phyloP scores from a whole-genome alignment of 768 basidiomycete species.

The Pisolithus tinctorius region DNA sequence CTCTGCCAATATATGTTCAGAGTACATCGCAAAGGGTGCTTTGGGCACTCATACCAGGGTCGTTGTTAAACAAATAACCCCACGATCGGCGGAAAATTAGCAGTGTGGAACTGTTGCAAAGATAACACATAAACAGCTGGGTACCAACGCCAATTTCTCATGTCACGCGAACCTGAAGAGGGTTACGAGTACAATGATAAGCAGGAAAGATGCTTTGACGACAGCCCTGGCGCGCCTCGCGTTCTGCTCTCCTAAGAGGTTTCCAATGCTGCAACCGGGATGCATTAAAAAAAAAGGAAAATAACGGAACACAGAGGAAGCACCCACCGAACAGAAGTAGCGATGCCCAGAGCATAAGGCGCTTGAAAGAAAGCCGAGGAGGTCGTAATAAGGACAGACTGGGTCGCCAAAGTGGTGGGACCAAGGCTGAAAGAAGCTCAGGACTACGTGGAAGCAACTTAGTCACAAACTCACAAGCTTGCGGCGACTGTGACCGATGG shows the following conservation, averaged over 20 bases:
- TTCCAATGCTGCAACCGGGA: slow-evolving; percentile 59
- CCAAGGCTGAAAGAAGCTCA: slow-evolving; percentile 53
- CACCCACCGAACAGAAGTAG: slow-evolving; percentile 73
- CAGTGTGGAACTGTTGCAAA: slow-evolving; percentile 40
- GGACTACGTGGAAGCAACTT: not conserved
- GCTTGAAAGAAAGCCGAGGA: slow-evolving; percentile 72
- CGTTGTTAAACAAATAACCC: slow-evolving; percentile 72
- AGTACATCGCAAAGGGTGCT: no score
- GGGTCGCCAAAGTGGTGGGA: slow-evolving; percentile 75
- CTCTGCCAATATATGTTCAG: slow-evolving; percentile 6
- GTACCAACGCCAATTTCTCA: not conserved
- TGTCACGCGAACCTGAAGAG: slow-evolving; percentile 47
- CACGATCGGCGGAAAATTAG: slow-evolving; percentile 56
- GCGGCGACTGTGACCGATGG: slow-evolving; percentile 37
- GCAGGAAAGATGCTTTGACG: slow-evolving; percentile 55
- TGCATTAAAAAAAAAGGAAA: not conserved
- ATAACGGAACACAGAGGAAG: not conserved
- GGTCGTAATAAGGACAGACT: slow-evolving; percentile 65
- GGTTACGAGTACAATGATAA: slow-evolving; percentile 53
- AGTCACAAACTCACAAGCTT: slow-evolving; percentile 35
- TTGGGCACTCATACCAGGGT: slow-evolving; percentile 35
- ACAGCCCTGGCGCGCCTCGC: slow-evolving; percentile 65
- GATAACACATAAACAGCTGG: not conserved
- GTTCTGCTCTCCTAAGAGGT: slow-evolving; percentile 78
- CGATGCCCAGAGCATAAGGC: slow-evolving; percentile 75